Base-by-base conservation (phyloP, 345 rosid genomes). In the Cochlearia excelsa region DNA sequence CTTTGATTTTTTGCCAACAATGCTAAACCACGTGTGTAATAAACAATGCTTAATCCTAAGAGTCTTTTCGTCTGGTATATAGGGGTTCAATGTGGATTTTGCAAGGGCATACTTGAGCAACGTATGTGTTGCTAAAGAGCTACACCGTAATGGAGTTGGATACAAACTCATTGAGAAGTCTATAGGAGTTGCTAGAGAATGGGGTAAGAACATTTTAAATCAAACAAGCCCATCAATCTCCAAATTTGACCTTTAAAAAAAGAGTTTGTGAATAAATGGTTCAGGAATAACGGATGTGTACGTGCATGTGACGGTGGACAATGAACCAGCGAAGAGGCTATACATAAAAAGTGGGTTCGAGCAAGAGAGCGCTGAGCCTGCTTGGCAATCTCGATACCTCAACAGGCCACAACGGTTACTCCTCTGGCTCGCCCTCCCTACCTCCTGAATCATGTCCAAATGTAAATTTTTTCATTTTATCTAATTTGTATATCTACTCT, bases 361-460 rank as follows among this genome's bases (percentile, higher is more conserved):
- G 38, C 77, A 65, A 28, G 96, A 92, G 70, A 78, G 47, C 4
- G 84, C 84, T 4, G 98, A 92, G 67, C 98, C 95, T 7, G 88
- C 95, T 8, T 88, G 98, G 96, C 95, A 84, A 83, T 95, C 98
- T 34, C 81, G 93, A 65, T 88, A 76, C 78, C 81, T 88, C 10
- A 90, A 84, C 33, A 81, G 90, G 6, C 88, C 95, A 2, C 85
- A 87, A 31, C 78, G 95, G 69, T 74, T 84, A 64, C 75, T 92
- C 49, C 65, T 88, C 46, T 92, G 98, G 98, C 64, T 80, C 6
- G 77, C 82, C 46, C 80, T 86, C 33, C 54, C 61, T 47, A 39
- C 45, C 7, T 65, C 63, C 3, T 42, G 49, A 54, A 3, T 41
- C 47, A 61, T 48, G 31, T 39, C 57, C 73, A 46, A 4, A 30